These are phyloP conservation scores for Aspergillus nidulans DNA, from an alignment of 495 filamentous ascomycete species.

Conservation along the genomic window DNA sequence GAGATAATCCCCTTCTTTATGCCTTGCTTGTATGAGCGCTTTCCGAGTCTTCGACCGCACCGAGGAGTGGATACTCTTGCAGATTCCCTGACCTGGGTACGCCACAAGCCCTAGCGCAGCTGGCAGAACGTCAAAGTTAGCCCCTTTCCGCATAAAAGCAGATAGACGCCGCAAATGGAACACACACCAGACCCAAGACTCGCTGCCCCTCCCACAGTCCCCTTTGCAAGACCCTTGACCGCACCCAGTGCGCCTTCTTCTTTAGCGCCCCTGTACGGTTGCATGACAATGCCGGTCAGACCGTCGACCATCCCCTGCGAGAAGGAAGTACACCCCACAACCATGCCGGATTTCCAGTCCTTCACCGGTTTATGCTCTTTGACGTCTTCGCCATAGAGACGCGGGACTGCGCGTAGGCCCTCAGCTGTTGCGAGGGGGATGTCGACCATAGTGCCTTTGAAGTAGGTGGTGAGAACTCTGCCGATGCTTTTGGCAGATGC, in stretches of 20 bases:
- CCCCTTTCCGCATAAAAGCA: not conserved
- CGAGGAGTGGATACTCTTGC: conserved; percentile 22
- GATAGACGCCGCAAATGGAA: not conserved
- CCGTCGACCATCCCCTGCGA: conserved; percentile 69
- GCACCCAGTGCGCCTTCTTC: conserved; percentile 57
- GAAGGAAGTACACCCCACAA: conserved; percentile 52
- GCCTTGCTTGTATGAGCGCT: conserved; percentile 13
- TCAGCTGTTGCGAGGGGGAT: conserved; percentile 69
- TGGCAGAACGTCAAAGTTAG: not conserved
- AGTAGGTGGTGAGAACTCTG: conserved; percentile 26
- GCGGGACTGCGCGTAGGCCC: conserved; percentile 79
- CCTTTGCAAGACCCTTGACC: conserved; percentile 67
- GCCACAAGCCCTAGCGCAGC: conserved; percentile 24
- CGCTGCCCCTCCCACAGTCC: conserved; percentile 66
- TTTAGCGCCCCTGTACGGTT: conserved; percentile 60
- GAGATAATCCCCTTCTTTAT: conserved; percentile 12
- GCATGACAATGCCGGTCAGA: conserved; percentile 61
- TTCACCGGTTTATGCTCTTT: conserved; percentile 26
- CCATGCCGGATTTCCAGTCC: conserved; percentile 35
- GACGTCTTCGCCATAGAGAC: conserved; percentile 65
- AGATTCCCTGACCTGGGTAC: conserved; percentile 24
- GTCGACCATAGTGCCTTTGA: conserved; percentile 51
- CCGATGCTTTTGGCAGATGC: conserved; percentile 34
- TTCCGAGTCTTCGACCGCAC: conserved; percentile 23
- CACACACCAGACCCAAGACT: conserved; percentile 44